Base-by-base conservation (phyloP, 1,284 basidiomycete species). In the Cystobasidiaceae sp. region DNA sequence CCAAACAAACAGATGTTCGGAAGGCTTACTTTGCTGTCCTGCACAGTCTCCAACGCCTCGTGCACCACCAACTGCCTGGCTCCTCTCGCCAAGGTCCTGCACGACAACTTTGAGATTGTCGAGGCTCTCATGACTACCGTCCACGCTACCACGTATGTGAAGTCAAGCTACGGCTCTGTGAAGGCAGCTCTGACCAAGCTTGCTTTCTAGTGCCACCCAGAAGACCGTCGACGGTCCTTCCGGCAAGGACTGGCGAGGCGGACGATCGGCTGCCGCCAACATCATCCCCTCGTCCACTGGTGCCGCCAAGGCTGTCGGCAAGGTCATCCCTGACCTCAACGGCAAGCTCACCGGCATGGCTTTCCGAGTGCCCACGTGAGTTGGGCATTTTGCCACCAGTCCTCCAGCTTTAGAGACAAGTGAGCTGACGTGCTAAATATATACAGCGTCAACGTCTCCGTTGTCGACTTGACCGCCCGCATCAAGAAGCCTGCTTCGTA, bases 1-100 rank as follows among this genome's bases (percentile, higher is more conserved):
- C 13, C 11, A 9, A 17, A 23, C 45, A 17, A 9, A 87, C 60
- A 60, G 60, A 51, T 49, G 60, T 43, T 44, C 48, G 55, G 50
- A 55, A 56, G 60, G 59, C 28, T 51, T 11, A 55, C 50, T 45
- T 6, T 62, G 30, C 27, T 57, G 11, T 25, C 9, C 44, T 15
- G 17, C 74, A n/a, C 87, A 84, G 89, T 98, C 80, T 99, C 94
- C 73, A 99, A 99, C 81, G 94, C 94, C 34, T 97, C 93, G 46
- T 99, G 94, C 86, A 99, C 94, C 59, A 99, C 94, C 81, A 98
- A 99, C 87, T 96, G 93, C 80, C 85, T 99, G 70, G 96, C 96
- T 37, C 93, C 96, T 70, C 86, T 99, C 69, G 94, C 94, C 80
- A 98, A 98, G 85, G 88, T 97, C 78, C 83, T 99, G 82, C 77